Conservation (phyloP, 2,329 filamentous ascomycete species). For the Hymenoscyphus fructigenus region DNA sequence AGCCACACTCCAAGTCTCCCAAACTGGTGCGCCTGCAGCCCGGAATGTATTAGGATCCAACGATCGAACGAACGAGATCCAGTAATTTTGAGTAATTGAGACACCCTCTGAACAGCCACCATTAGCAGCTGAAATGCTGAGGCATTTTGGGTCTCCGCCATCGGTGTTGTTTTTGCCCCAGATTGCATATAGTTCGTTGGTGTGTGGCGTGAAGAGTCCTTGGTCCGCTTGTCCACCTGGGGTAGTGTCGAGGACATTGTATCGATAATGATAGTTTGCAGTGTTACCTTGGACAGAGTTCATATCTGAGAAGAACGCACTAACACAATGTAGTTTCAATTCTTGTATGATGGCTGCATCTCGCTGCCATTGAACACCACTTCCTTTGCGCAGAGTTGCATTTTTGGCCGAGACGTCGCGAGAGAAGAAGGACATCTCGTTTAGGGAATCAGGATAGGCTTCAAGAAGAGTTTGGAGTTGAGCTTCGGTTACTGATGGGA, state of each 20-base stretch:
- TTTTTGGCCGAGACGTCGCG: background rate
- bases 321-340: slow-evolving; percentile 5
- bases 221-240: slow-evolving; percentile 44
- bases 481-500: background rate
- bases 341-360: slow-evolving; percentile 15
- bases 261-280: slow-evolving; percentile 60
- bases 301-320: slow-evolving; percentile 17
- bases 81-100: slow-evolving; percentile 65
- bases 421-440: background rate
- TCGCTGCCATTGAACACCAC: slow-evolving; percentile 17
- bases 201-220: slow-evolving; percentile 65
- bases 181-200: slow-evolving; percentile 64
- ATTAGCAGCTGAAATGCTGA: slow-evolving; percentile 45
- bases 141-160: slow-evolving; percentile 35
- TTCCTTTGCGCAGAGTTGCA: background rate
- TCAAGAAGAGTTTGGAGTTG: background rate
- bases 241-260: slow-evolving; percentile 57
- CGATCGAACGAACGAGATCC: slow-evolving; percentile 68
- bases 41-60: slow-evolving; percentile 59
- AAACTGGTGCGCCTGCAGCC: slow-evolving; percentile 3
- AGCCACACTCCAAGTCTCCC: slow-evolving; percentile 11
- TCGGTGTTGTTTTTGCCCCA: slow-evolving; percentile 53
- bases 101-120: slow-evolving; percentile 56
- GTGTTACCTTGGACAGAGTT: slow-evolving; percentile 25
- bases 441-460: background rate